Percentiles rank a stretch among this genome's conserved stretches.
Evolutionary conservation across 345 rosid genomes (phyloP).

Genomic region (Erucastrum elatum): DNA sequence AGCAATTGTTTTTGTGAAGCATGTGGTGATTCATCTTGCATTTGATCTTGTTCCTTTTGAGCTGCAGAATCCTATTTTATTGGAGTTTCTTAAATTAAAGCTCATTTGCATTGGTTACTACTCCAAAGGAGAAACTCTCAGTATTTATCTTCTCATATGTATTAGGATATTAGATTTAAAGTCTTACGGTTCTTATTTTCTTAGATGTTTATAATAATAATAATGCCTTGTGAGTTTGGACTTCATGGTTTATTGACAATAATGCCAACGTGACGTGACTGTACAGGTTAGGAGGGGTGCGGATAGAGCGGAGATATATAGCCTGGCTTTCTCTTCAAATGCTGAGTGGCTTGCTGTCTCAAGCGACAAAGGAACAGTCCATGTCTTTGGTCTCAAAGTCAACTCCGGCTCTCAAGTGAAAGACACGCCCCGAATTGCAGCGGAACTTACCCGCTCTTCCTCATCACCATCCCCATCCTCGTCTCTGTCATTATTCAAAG

Average conservation of each 20-base stretch:
- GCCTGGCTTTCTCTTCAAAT: background rate
- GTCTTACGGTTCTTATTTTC: background rate
- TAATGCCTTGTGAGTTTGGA: background rate
- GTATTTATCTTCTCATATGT: background rate
- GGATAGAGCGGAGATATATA: background rate
- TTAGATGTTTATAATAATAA: background rate
- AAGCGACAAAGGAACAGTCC: background rate
- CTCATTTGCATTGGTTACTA: background rate
- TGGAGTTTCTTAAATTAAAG: background rate
- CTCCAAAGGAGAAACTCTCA: background rate
- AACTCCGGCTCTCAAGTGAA: background rate
- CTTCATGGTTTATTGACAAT: background rate
- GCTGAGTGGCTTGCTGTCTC: background rate
- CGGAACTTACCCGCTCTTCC: background rate
- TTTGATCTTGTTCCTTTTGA: background rate
- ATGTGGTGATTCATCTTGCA: background rate
- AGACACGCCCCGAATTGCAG: background rate
- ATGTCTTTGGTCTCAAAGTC: background rate
- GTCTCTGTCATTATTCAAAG: background rate
- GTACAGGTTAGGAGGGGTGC: slow-evolving; percentile 5
- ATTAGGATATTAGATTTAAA: background rate
- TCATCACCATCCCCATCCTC: background rate
- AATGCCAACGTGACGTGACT: background rate
- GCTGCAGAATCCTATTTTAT: background rate
- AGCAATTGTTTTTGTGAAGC: background rate